Evolutionary conservation across 2,329 filamentous ascomycete species (phyloP).

Genomic region (Aspergillus sp.): DNA sequence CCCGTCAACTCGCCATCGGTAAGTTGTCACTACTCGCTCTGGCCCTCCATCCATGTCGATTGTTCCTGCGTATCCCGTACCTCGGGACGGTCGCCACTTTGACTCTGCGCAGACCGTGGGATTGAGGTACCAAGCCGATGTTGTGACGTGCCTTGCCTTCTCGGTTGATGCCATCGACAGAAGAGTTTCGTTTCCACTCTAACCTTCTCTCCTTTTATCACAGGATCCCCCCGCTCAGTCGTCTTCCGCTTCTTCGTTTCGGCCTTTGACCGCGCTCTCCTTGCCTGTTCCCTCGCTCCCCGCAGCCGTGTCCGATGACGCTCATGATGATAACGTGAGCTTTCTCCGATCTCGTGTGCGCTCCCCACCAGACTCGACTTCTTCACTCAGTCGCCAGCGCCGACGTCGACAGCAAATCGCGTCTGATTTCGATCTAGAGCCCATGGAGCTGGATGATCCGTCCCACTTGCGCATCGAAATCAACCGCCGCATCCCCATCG

Average conservation of each 20-base stretch:
- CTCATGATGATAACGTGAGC: constrained; percentile 52
- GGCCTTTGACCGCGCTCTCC: constrained; percentile 49
- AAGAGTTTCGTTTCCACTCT: constrained; percentile 5
- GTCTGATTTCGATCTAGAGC: constrained; percentile 32
- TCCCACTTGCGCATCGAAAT: constrained; percentile 36
- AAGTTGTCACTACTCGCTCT: constrained; percentile 24
- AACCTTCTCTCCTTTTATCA: constrained; percentile 6
- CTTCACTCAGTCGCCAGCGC: constrained; percentile 33
- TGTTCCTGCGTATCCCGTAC: neutral
- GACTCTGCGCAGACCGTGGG: neutral
- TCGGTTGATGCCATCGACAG: constrained; percentile 8
- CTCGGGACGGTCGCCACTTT: neutral
- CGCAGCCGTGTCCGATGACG: constrained; percentile 47
- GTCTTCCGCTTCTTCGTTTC: constrained; percentile 45
- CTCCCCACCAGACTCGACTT: constrained; percentile 30
- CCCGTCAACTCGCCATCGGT: constrained; percentile 48
- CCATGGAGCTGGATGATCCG: constrained; percentile 41
- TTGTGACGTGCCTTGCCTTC: neutral
- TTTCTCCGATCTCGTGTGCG: constrained; percentile 49
- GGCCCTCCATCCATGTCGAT: neutral
- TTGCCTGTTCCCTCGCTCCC: constrained; percentile 55
- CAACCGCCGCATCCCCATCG: constrained; percentile 45
- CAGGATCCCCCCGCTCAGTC: constrained; percentile 22
- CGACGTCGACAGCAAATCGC: constrained; percentile 33
- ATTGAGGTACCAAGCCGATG: neutral